phyloP scores from a whole-genome alignment of 2,329 filamentous ascomycete genomes.

The Amauroascus verrucosus region DNA sequence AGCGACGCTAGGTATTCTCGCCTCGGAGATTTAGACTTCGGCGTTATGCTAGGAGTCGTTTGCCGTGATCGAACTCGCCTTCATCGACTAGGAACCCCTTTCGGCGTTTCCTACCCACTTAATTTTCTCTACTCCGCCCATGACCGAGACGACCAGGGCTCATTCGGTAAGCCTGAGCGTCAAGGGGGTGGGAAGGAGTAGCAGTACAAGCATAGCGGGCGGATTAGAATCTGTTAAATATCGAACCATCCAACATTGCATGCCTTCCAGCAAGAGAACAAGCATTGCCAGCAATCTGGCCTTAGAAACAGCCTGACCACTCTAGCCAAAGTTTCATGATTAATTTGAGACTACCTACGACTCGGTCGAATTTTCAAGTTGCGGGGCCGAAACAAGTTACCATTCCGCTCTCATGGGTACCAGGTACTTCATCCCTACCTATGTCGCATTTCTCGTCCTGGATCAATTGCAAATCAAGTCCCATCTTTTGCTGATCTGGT shows the following conservation, averaged over 20 bases:
- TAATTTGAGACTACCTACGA: not conserved
- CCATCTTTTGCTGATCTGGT: not conserved
- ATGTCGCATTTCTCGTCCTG: slow-evolving; percentile 2
- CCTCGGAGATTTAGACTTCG: slow-evolving; percentile 1
- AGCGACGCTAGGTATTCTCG: not conserved
- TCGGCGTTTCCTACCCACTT: slow-evolving; percentile 7
- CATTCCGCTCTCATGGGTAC: slow-evolving; percentile 6
- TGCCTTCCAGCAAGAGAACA: not conserved
- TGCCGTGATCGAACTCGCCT: not conserved
- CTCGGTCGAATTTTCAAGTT: not conserved
- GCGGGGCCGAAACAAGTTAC: not conserved
- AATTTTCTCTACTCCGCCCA: not conserved
- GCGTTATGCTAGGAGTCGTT: not conserved
- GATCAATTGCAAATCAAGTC: slow-evolving; percentile 1
- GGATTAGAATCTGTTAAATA: not conserved
- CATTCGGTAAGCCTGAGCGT: not conserved
- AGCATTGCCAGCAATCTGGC: not conserved
- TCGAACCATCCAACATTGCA: not conserved
- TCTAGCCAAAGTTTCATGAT: not conserved
- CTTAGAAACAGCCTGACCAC: not conserved
- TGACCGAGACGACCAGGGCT: not conserved
- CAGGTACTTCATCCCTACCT: slow-evolving; percentile 6
- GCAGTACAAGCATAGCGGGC: not conserved
- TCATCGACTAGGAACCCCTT: not conserved
- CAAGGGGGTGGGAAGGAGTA: not conserved